A percentile compares a stretch with the other conserved stretches of the same genome.
Conservation (phyloP, 1,284 basidiomycete species). For the Papiliotrema flavescens region DNA sequence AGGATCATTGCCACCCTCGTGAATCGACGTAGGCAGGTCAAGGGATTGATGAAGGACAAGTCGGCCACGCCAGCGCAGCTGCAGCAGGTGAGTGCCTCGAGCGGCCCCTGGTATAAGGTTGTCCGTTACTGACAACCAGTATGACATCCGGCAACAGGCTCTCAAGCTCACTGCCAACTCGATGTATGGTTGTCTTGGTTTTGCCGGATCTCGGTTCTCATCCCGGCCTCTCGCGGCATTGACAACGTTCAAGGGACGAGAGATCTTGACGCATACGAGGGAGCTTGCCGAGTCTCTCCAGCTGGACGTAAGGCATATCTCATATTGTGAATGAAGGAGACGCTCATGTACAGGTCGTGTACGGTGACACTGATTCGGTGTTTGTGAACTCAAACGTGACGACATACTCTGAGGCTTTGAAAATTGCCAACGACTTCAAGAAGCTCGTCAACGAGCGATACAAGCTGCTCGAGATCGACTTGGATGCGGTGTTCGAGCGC, state of each 20-base stretch:
- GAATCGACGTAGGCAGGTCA: slow-evolving; percentile 82
- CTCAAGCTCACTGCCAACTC: slow-evolving; percentile 98
- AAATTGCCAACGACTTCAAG: slow-evolving; percentile 90
- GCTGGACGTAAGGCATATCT: slow-evolving; percentile 69
- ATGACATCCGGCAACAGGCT: slow-evolving; percentile 95
- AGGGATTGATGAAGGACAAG: slow-evolving; percentile 91
- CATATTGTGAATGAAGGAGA: neutral
- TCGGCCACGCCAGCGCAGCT: slow-evolving; percentile 69
- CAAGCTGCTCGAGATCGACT: slow-evolving; percentile 91
- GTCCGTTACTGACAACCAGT: slow-evolving; percentile 53
- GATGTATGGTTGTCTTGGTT: slow-evolving; percentile 99
- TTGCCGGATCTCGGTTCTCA: slow-evolving; percentile 94
- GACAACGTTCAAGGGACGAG: slow-evolving; percentile 96
- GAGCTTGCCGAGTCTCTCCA: slow-evolving; percentile 87
- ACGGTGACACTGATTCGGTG: slow-evolving; percentile 98
- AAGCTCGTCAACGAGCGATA: slow-evolving; percentile 95
- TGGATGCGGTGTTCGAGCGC: slow-evolving; percentile 91
- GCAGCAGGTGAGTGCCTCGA: slow-evolving; percentile 68
- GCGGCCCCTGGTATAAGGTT: neutral
- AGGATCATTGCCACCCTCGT: slow-evolving; percentile 94
- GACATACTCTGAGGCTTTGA: slow-evolving; percentile 80
- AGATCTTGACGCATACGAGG: slow-evolving; percentile 89
- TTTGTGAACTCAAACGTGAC: slow-evolving; percentile 96
- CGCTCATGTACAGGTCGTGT: slow-evolving; percentile 69
- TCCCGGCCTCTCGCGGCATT: slow-evolving; percentile 94